Conservation (phyloP, 129 eudicot genomes). For the Dittrichia graveolens region DNA sequence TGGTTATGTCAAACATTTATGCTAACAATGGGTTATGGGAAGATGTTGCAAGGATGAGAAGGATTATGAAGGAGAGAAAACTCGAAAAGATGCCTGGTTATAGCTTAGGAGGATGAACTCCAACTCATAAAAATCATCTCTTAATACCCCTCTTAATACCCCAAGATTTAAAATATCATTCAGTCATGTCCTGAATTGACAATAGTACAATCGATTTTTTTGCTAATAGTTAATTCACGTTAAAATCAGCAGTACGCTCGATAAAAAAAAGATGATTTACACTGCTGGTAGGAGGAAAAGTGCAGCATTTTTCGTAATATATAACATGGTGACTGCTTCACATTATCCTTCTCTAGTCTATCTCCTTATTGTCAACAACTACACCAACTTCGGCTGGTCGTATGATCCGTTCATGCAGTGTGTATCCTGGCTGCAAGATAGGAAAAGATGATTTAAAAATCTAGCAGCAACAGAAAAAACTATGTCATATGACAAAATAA, state of each 20-base stretch:
- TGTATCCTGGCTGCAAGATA: conserved; percentile 30
- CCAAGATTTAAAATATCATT: too few species aligned
- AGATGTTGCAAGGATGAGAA: conserved; percentile 65
- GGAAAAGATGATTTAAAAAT: background rate
- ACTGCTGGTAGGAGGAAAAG: background rate
- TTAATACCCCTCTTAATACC: too few species aligned
- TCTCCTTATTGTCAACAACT: conserved; percentile 18
- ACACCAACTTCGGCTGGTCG: conserved; percentile 42
- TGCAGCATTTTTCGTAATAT: background rate
- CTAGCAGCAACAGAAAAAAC: background rate
- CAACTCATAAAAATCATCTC: too few species aligned
- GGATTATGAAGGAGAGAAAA: conserved; percentile 56
- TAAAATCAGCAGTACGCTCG: background rate
- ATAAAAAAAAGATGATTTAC: background rate
- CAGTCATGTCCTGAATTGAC: too few species aligned
- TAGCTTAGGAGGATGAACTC: conserved; percentile 42
- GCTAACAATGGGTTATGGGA: conserved; percentile 76
- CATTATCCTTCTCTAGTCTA: conserved; percentile 10
- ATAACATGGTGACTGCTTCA: conserved; percentile 2
- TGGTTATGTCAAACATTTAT: conserved; percentile 83
- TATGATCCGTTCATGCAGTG: conserved; percentile 39
- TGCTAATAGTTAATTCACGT: background rate
- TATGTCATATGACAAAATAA: too few species aligned
- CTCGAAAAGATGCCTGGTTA: conserved; percentile 76
- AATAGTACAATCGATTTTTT: too few species aligned